Base-by-base conservation (phyloP, 192 early-diverging fungal genomes). In the Coemansia sp. region DNA sequence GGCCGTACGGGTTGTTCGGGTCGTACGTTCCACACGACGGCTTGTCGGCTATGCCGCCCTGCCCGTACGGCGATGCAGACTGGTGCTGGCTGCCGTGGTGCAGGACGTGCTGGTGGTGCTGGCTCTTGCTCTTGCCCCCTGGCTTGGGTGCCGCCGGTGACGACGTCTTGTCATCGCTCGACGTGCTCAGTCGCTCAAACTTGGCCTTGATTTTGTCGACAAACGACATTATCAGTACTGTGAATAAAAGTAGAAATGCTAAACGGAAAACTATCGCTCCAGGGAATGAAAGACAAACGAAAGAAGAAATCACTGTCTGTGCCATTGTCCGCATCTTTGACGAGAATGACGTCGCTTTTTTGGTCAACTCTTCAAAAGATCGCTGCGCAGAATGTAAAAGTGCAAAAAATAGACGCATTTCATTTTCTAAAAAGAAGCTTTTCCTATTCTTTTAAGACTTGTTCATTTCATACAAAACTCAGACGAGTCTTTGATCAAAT, bases 121-220 rank as follows among this genome's bases (percentile, higher is more conserved):
- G 39, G 21, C 53, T 21, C 44, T 57, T 23, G 44, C 43, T 47
- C 43, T 39, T 43, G 24, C 22, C 22, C 5, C 24, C 41, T 3
- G 53, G 48, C 21, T 55, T 56, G 8, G 39, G 46, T 21, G 34
- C 30, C 9, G 30, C 50, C 9, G 50, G 7, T 7, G 53, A 39
- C 12, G 53, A 54, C 37, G 53, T 39, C 22, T 46, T 49, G 50
- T 44, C 47, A 14, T 65, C 50, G 54, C 43, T 25, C 8, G 63
- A 58, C 11, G 45, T 38, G 13, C n/a, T 53, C 23, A 76, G 67
- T 13, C 53, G 50, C 63, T 76, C 73, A n/a, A 76, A 62, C 40
- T 69, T 76, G 11, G 62, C 38, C 59, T 69, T 76, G 57, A 76
- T 43, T 45, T 76, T 69, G 42, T 59, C 51, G 48, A 69, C 50